Evolutionary conservation across 2,329 filamentous ascomycete genomes (phyloP).

Genomic region (Aspergillus nomiae): DNA sequence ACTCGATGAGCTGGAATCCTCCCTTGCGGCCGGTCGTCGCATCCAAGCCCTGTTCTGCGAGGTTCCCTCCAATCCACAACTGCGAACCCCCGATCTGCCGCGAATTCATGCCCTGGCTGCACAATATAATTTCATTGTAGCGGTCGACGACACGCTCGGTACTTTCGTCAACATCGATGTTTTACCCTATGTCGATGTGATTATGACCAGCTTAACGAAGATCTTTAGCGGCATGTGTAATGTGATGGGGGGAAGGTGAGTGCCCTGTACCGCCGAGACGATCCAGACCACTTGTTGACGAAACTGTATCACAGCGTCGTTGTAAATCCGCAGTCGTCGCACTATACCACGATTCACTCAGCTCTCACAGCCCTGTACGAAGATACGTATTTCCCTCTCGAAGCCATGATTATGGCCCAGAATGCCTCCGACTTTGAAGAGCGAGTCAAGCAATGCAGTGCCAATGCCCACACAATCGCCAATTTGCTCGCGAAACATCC

Average conservation of each 20-base stretch:
- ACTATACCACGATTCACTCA: slow-evolving; percentile 42
- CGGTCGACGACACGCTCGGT: slow-evolving; percentile 43
- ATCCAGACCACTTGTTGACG: background rate
- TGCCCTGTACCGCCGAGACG: background rate
- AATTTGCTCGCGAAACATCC: slow-evolving; percentile 20
- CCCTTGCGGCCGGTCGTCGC: slow-evolving; percentile 10
- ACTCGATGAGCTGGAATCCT: slow-evolving; percentile 18
- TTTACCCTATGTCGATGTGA: slow-evolving; percentile 50
- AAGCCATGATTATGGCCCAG: slow-evolving; percentile 21
- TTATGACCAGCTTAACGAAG: slow-evolving; percentile 61
- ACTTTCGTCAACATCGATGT: slow-evolving; percentile 48
- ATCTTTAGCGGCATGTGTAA: slow-evolving; percentile 61
- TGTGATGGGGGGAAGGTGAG: slow-evolving; percentile 47
- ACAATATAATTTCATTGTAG: slow-evolving; percentile 33
- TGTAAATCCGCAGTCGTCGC: slow-evolving; percentile 50
- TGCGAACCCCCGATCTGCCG: slow-evolving; percentile 46
- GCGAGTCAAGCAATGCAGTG: slow-evolving; percentile 23
- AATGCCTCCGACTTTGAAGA: slow-evolving; percentile 26
- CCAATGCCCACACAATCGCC: slow-evolving; percentile 24
- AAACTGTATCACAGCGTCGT: slow-evolving; percentile 35
- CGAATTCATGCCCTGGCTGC: slow-evolving; percentile 47
- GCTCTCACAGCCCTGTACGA: slow-evolving; percentile 19
- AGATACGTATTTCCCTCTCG: slow-evolving; percentile 24
- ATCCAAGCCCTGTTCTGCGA: slow-evolving; percentile 51
- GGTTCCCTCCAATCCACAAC: slow-evolving; percentile 52